These are phyloP conservation scores for Diplodia mutila DNA, from an alignment of 2,329 filamentous ascomycete species.

Conservation along the genomic window DNA sequence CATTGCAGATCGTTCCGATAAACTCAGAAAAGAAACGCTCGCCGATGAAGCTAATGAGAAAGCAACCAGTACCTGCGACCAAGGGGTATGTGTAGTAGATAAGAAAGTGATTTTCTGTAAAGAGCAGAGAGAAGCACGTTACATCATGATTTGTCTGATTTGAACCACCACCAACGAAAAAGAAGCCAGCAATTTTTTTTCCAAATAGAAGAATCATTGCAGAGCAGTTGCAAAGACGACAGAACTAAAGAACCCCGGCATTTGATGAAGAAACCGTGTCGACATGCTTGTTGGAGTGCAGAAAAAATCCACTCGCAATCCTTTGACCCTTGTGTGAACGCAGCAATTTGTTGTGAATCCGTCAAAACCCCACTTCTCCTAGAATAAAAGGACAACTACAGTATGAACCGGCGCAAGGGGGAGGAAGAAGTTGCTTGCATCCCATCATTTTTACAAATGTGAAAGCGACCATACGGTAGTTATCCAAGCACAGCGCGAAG, in stretches of 20 bases:
- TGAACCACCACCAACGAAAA: conserved; percentile 24
- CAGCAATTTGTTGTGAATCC: conserved; percentile 26
- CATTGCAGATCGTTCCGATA: conserved; percentile 19
- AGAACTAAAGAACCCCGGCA: conserved; percentile 25
- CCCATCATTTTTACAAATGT: conserved; percentile 26
- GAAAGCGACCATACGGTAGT: conserved; percentile 25
- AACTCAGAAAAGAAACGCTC: conserved; percentile 25
- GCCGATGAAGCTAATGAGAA: conserved; percentile 22
- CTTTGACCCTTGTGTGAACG: conserved; percentile 25
- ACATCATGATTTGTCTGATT: conserved; percentile 26
- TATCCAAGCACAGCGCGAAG: conserved; percentile 26
- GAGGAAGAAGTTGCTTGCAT: conserved; percentile 25
- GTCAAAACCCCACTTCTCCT: conserved; percentile 24
- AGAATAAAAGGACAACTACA: conserved; percentile 27
- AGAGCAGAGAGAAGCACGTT: conserved; percentile 25
- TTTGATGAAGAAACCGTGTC: conserved; percentile 25
- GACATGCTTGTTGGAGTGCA: conserved; percentile 26
- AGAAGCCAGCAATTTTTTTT: conserved; percentile 24
- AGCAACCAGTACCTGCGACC: conserved; percentile 24
- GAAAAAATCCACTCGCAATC: conserved; percentile 23
- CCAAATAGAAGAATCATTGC: conserved; percentile 25
- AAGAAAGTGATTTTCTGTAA: conserved; percentile 26
- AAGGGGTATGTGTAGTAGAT: conserved; percentile 25
- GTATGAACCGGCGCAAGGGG: conserved; percentile 26
- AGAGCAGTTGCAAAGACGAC: conserved; percentile 24